These are phyloP conservation scores for Fusarium euwallaceae DNA, from an alignment of 2,329 filamentous ascomycete genomes.

Conservation along the genomic window DNA sequence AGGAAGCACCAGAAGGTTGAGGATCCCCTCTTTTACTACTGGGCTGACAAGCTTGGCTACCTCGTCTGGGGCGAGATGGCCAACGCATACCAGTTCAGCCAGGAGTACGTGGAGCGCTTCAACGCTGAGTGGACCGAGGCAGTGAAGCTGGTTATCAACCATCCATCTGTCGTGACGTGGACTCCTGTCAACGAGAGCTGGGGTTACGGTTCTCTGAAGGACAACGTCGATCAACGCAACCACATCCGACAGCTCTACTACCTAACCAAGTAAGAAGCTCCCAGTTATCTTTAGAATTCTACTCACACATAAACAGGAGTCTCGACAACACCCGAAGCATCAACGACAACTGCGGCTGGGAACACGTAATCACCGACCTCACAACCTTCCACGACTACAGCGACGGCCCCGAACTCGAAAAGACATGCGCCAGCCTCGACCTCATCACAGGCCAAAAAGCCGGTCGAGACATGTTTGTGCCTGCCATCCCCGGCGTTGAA, in stretches of 20 bases:
- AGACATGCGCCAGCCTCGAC: conserved; percentile 66
- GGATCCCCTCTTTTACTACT: conserved; percentile 71
- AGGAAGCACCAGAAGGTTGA: conserved; percentile 76
- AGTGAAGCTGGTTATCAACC: conserved; percentile 74
- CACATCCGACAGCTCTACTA: conserved; percentile 75
- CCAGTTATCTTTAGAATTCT: neutral
- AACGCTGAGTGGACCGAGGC: conserved; percentile 74
- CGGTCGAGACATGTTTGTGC: conserved; percentile 67
- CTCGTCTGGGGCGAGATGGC: conserved; percentile 76
- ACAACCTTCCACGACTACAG: conserved; percentile 78
- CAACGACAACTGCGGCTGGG: conserved; percentile 81
- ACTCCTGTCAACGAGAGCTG: conserved; percentile 75
- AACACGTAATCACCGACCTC: conserved; percentile 74
- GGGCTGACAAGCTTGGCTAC: conserved; percentile 71
- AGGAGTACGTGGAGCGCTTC: conserved; percentile 70
- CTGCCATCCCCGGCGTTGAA: conserved; percentile 57
- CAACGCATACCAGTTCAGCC: conserved; percentile 73
- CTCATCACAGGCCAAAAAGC: conserved; percentile 67
- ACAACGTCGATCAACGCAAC: conserved; percentile 70
- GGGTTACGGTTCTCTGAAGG: conserved; percentile 72
- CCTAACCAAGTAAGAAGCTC: conserved; percentile 66
- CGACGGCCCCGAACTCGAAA: conserved; percentile 67
- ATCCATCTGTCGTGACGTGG: conserved; percentile 74
- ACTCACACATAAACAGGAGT: conserved; percentile 48
- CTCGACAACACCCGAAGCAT: conserved; percentile 74